phyloP scores from a whole-genome alignment of 2,329 filamentous ascomycete species.

The Hypoxylon sp. region DNA sequence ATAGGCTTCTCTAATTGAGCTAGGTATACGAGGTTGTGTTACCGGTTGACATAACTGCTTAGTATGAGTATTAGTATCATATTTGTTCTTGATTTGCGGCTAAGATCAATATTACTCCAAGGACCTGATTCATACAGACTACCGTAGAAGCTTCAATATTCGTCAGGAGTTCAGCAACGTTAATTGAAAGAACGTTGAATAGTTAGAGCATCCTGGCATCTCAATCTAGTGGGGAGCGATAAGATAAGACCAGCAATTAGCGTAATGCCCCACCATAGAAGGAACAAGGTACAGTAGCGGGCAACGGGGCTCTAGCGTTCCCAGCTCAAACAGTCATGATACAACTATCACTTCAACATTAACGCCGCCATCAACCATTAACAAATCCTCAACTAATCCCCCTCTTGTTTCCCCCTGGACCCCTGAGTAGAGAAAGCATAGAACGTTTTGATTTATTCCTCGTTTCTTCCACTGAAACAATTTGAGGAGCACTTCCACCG shows the following conservation, averaged over 20 bases:
- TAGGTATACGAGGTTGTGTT: no score
- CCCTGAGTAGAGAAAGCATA: neutral
- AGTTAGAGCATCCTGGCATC: neutral
- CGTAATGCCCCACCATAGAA: constrained; percentile 17
- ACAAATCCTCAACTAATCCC: constrained; percentile 12
- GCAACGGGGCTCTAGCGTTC: constrained; percentile 14
- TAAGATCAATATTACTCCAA: no score
- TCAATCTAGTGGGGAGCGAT: constrained; percentile 6
- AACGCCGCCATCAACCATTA: constrained; percentile 18
- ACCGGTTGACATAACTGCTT: no score
- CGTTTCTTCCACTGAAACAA: constrained; percentile 5
- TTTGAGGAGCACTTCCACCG: neutral
- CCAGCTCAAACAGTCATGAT: constrained; percentile 44
- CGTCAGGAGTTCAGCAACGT: no score
- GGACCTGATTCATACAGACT: no score
- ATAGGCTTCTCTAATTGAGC: no score
- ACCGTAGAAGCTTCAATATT: no score
- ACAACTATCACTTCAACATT: constrained; percentile 32
- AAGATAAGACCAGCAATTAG: constrained; percentile 24
- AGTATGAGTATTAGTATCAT: no score
- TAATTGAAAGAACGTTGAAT: no score
- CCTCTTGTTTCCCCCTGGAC: neutral
- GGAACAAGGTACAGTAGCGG: constrained; percentile 1
- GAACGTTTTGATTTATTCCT: constrained; percentile 8
- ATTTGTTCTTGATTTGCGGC: no score